phyloP scores from a whole-genome alignment of 2,329 filamentous ascomycete genomes.

The Aspergillus sclerotialis region DNA sequence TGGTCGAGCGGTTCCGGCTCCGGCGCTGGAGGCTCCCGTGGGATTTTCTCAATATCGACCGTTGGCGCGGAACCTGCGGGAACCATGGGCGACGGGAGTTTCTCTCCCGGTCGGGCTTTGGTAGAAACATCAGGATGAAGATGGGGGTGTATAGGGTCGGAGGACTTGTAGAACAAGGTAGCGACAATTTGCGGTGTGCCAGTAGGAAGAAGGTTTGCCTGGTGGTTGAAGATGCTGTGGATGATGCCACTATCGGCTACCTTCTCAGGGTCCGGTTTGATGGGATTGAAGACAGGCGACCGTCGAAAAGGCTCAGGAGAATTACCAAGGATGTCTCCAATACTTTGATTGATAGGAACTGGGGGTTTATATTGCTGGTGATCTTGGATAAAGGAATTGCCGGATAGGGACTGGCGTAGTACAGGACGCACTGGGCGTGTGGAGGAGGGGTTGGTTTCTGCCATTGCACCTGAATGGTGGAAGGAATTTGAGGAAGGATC shows the following conservation, averaged over 20 bases:
- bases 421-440: slow-evolving; percentile 32
- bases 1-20: slow-evolving; percentile 50
- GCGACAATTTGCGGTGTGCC: slow-evolving; percentile 40
- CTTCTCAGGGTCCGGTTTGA: slow-evolving; percentile 31
- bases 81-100: slow-evolving; percentile 34
- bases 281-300: slow-evolving; percentile 27
- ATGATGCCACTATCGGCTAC: slow-evolving; percentile 41
- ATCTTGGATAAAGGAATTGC: slow-evolving; percentile 41
- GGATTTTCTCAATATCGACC: slow-evolving; percentile 45
- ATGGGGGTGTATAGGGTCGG: slow-evolving; percentile 36
- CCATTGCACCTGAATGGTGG: slow-evolving; percentile 18
- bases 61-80: slow-evolving; percentile 44
- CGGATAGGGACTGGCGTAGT: slow-evolving; percentile 35
- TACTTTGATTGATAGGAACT: slow-evolving; percentile 25
- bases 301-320: slow-evolving; percentile 17
- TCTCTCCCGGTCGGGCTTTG: slow-evolving; percentile 27
- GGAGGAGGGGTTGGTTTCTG: slow-evolving; percentile 17
- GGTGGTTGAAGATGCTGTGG: slow-evolving; percentile 40
- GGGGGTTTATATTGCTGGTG: slow-evolving; percentile 43
- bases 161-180: slow-evolving; percentile 44
- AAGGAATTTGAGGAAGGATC: not conserved
- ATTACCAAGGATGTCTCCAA: slow-evolving; percentile 29
- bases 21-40: slow-evolving; percentile 47
- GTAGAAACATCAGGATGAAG: slow-evolving; percentile 42
- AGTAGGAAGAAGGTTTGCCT: slow-evolving; percentile 30